A percentile compares a stretch with the other conserved stretches of the same genome.
Conservation (phyloP, 352 stramenopile genomes). For the Phytophthora podocarpi region DNA sequence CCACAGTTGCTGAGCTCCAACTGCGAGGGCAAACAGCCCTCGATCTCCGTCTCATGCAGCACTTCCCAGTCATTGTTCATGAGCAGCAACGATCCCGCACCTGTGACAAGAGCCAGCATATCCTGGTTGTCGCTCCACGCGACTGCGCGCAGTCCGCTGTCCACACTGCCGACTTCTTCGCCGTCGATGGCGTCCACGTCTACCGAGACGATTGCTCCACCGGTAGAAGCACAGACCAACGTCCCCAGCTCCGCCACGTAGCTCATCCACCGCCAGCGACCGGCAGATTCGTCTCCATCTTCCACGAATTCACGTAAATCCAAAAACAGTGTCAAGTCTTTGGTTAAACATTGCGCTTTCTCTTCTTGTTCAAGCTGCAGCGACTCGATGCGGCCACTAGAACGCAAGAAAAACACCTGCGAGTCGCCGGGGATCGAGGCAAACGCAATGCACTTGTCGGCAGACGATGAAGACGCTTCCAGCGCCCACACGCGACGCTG, state of each 20-base stretch:
- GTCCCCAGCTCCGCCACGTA: conserved; percentile 67
- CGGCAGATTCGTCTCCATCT: background rate
- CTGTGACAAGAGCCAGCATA: conserved; percentile 66
- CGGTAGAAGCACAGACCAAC: conserved; percentile 58
- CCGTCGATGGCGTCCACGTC: conserved; percentile 49
- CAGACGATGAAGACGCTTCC: background rate
- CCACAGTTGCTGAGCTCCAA: conserved; percentile 11
- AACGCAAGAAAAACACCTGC: conserved; percentile 41
- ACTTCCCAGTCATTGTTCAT: conserved; percentile 85
- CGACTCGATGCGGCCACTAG: conserved; percentile 37
- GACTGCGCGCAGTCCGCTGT: conserved; percentile 62
- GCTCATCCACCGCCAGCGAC: conserved; percentile 62
- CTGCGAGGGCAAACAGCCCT: conserved; percentile 35
- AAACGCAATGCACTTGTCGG: conserved; percentile 28
- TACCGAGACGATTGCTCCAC: conserved; percentile 55
- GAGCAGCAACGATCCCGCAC: conserved; percentile 60
- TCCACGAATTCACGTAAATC: conserved; percentile 40
- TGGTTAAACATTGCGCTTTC: conserved; percentile 9
- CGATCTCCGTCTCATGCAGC: conserved; percentile 65
- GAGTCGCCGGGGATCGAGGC: conserved; percentile 42
- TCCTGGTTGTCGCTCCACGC: conserved; percentile 78
- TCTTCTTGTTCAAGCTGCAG: conserved; percentile 35
- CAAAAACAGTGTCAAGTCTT: conserved; percentile 28
- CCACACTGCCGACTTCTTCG: conserved; percentile 73
- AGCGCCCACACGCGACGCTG: conserved; percentile 52